Evolutionary conservation across 2,329 filamentous ascomycete genomes (phyloP).

Genomic region (Calonectria fujianensis): DNA sequence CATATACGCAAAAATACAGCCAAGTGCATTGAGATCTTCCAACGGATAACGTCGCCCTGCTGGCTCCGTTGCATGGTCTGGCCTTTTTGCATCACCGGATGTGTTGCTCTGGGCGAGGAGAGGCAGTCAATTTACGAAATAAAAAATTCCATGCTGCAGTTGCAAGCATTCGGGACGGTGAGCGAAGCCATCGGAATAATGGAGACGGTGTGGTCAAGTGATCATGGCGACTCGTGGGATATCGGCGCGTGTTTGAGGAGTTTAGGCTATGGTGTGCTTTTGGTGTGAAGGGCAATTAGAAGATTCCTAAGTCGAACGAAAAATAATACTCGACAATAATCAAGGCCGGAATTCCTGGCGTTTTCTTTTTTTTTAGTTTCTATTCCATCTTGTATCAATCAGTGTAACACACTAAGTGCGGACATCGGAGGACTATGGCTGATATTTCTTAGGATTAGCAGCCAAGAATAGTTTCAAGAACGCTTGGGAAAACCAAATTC

Average conservation of each 20-base stretch:
- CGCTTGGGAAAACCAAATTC: not conserved
- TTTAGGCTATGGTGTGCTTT: conserved; percentile 3
- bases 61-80: conserved; percentile 34
- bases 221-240: not conserved
- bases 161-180: conserved; percentile 1
- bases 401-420: not conserved
- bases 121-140: not conserved
- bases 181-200: conserved; percentile 9
- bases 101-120: conserved; percentile 20
- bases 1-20: conserved; percentile 1
- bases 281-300: not conserved
- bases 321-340: too few relatives aligned
- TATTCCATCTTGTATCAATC: too few relatives aligned
- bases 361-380: too few relatives aligned
- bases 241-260: conserved; percentile 16
- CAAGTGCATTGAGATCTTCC: not conserved
- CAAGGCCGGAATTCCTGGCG: too few relatives aligned
- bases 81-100: conserved; percentile 34
- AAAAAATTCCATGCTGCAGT: not conserved
- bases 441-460: not conserved
- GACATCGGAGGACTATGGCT: not conserved
- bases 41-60: conserved; percentile 1
- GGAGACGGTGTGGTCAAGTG: conserved; percentile 6
- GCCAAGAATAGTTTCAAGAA: not conserved
- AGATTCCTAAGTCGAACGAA: not conserved